These are phyloP conservation scores for Xylariomycetidae sp. DNA, from an alignment of 2,329 filamentous ascomycete species.

Conservation along the genomic window DNA sequence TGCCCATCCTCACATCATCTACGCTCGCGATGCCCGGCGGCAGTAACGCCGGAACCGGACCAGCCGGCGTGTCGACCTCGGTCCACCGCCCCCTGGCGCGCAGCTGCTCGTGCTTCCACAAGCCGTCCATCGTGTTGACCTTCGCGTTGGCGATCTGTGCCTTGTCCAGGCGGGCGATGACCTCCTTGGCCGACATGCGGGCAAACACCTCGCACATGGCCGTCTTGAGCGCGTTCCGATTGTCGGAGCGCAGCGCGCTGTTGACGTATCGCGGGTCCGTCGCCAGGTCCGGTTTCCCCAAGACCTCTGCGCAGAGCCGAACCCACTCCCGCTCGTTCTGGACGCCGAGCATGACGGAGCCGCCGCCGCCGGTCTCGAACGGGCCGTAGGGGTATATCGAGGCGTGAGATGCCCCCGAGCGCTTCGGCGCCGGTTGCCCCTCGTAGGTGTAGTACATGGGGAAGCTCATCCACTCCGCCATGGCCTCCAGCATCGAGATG, in stretches of 20 bases:
- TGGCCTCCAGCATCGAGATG: slow-evolving; percentile 54
- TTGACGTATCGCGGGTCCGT: slow-evolving; percentile 42
- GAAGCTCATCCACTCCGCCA: slow-evolving; percentile 57
- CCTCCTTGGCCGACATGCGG: slow-evolving; percentile 32
- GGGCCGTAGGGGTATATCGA: slow-evolving; percentile 54
- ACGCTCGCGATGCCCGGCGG: slow-evolving; percentile 38
- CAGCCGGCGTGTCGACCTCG: slow-evolving; percentile 41
- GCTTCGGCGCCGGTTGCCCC: slow-evolving; percentile 35
- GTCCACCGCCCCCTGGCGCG: slow-evolving; percentile 46
- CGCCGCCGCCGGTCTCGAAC: slow-evolving; percentile 42
- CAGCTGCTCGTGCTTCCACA: slow-evolving; percentile 52
- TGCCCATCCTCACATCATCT: slow-evolving; percentile 32
- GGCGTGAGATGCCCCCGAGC: slow-evolving; percentile 48
- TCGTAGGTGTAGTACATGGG: slow-evolving; percentile 50
- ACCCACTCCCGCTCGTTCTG: slow-evolving; percentile 55
- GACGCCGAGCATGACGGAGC: slow-evolving; percentile 50
- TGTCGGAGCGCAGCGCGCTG: slow-evolving; percentile 41
- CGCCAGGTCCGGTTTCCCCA: slow-evolving; percentile 36
- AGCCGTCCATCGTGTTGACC: slow-evolving; percentile 49
- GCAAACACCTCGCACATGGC: slow-evolving; percentile 42
- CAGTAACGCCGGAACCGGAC: slow-evolving; percentile 42
- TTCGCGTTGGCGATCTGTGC: slow-evolving; percentile 51
- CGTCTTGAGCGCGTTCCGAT: slow-evolving; percentile 39
- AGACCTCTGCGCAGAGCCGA: slow-evolving; percentile 42
- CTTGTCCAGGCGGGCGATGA: slow-evolving; percentile 37